Conservation (phyloP, 148 eudicot genomes). For the Silene uniflora region DNA sequence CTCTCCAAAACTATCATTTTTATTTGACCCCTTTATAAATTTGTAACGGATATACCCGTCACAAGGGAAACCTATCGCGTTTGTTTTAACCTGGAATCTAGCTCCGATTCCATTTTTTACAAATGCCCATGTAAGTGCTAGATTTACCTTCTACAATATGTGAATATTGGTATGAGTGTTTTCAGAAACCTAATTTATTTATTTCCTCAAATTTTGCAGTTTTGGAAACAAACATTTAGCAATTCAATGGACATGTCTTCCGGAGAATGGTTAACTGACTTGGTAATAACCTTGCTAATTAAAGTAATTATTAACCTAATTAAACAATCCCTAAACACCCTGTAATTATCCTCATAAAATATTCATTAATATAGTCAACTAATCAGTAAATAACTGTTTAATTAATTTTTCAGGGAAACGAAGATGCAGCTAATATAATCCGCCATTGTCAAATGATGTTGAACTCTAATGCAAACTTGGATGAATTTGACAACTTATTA, state of each 20-base stretch:
- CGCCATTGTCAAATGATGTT: slow-evolving; percentile 17
- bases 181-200: not conserved
- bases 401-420: slow-evolving; percentile 20
- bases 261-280: slow-evolving; percentile 24
- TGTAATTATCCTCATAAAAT: not conserved
- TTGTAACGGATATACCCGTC: no score
- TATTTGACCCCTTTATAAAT: no score
- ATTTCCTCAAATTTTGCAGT: slow-evolving; percentile 15
- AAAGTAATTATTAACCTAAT: not conserved
- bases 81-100: not conserved
- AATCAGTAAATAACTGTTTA: not conserved
- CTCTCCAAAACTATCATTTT: no score
- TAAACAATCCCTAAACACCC: not conserved
- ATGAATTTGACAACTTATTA: not conserved
- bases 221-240: slow-evolving; percentile 11
- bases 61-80: no score
- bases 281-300: slow-evolving; percentile 12
- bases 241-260: slow-evolving; percentile 29
- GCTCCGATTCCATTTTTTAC: no score
- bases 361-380: not conserved
- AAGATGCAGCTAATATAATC: slow-evolving; percentile 17
- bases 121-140: not conserved
- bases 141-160: slow-evolving; percentile 7
- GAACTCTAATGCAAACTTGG: slow-evolving; percentile 9
- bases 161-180: slow-evolving; percentile 13